Percentiles rank a stretch among this genome's conserved stretches.
These are phyloP conservation scores for Protomyces arabidopsidicola DNA, from an alignment of 1,139 yeast genomes.

Conservation along the genomic window DNA sequence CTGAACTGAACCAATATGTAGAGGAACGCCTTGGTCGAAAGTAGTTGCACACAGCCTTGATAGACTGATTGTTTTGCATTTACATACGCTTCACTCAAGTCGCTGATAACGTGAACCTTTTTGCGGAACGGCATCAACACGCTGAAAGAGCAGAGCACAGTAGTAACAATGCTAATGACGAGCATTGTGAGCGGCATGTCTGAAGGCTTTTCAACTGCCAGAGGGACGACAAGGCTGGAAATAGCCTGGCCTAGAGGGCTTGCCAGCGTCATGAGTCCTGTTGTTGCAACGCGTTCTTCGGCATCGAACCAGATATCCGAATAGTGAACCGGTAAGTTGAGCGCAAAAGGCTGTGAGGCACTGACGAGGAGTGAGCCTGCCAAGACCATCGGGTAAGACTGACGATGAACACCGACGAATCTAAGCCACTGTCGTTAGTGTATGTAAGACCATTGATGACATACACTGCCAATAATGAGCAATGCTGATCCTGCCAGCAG, in stretches of 20 bases:
- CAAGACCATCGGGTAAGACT: slow-evolving; percentile 37
- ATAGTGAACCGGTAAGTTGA: slow-evolving; percentile 39
- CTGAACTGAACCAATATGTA: slow-evolving; percentile 37
- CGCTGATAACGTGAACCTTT: background rate
- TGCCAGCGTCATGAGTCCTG: slow-evolving; percentile 41
- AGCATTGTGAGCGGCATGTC: slow-evolving; percentile 35
- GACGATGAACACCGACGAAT: slow-evolving; percentile 1
- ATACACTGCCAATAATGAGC: slow-evolving; percentile 36
- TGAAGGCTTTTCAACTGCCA: slow-evolving; percentile 35
- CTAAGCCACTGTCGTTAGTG: slow-evolving; percentile 10
- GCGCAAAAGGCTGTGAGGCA: slow-evolving; percentile 42
- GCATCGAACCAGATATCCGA: slow-evolving; percentile 42
- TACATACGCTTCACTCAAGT: slow-evolving; percentile 34
- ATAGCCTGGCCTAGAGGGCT: slow-evolving; percentile 44
- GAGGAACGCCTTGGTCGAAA: slow-evolving; percentile 34
- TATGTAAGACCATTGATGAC: background rate
- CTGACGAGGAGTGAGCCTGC: slow-evolving; percentile 42
- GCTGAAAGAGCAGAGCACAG: background rate
- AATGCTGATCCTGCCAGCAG: slow-evolving; percentile 36
- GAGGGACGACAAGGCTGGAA: slow-evolving; percentile 41
- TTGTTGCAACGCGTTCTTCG: slow-evolving; percentile 39
- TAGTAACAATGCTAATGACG: slow-evolving; percentile 36
- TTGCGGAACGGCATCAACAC: slow-evolving; percentile 3
- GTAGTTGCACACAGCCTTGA: slow-evolving; percentile 33
- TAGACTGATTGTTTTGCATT: slow-evolving; percentile 33